Percentiles rank a stretch among this genome's conserved stretches.
Evolutionary conservation across 176 grass and related monocot species (phyloP).

Genomic region (Poa annua): DNA sequence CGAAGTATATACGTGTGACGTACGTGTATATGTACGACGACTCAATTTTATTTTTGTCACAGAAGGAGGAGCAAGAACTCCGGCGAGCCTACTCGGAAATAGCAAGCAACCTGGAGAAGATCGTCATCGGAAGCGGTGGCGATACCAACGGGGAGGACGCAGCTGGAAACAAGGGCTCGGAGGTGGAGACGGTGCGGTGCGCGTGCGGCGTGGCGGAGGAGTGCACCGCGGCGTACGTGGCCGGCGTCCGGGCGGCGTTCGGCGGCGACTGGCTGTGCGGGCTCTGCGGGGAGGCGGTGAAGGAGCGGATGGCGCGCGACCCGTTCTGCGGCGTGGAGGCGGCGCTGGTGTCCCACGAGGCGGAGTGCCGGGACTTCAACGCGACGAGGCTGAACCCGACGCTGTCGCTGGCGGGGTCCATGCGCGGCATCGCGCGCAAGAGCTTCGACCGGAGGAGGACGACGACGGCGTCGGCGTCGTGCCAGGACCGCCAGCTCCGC

Average conservation of each 20-base stretch:
- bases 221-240: constrained; percentile 80
- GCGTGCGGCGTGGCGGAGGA: constrained; percentile 94
- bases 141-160: not conserved
- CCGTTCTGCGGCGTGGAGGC: constrained; percentile 48
- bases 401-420: constrained; percentile 69
- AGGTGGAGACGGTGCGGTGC: constrained; percentile 74
- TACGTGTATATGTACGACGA: not conserved
- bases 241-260: constrained; percentile 67
- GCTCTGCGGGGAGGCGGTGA: constrained; percentile 85
- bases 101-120: constrained; percentile 39
- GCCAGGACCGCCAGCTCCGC: constrained; percentile 45
- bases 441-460: constrained; percentile 59
- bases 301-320: constrained; percentile 57
- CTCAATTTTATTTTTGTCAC: not conserved
- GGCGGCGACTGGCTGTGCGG: constrained; percentile 87
- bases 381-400: constrained; percentile 71
- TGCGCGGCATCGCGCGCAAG: constrained; percentile 77
- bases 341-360: constrained; percentile 70
- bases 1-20: not conserved
- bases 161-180: not conserved
- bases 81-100: constrained; percentile 49
- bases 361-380: constrained; percentile 70
- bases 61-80: constrained; percentile 50
- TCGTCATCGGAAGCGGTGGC: constrained; percentile 22
- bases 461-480: constrained; percentile 46